Evolutionary conservation across 805 yeast genomes (phyloP), one percentile per base, ranked within the genome.

Genomic region (Allodekkera sacchari): DNA sequence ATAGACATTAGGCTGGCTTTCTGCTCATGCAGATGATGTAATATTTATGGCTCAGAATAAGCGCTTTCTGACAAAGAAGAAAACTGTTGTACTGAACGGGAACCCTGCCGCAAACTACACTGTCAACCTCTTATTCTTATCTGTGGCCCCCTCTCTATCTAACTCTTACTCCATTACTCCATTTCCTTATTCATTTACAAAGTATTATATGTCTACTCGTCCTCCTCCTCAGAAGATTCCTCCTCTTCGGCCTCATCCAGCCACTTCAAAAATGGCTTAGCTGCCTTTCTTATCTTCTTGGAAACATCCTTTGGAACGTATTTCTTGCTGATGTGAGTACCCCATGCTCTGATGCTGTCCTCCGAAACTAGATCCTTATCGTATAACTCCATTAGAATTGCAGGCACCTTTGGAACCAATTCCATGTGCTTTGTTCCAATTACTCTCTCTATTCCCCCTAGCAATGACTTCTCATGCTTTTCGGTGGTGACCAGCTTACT

Each of bases 401-500:
- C 85, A 43, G 97, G 92, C 33, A 89, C 71, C 32, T 62, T 48
- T 35, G 80, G 70, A 48, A 85, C 74, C 47, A 87, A 67, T 4
- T 50, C 63, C 25, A 81, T 83, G 47, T 83, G 76, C 50, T 78
- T 83, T 37, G 83, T 60, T 38, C 97, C 97, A 43, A 89, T 63
- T 54, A 83, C 75, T 56, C 97, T 80, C 67, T 92, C 99, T 45
- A 92, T 68, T 42, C 98, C 99, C 48, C 99, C 98, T 38, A 92
- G 68, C 46, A 92, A 74, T 8, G 95, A 84, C 63, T 76, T 81
- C 63, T 92, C 96, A 51, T 75, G 84, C 32, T 74, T 78, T 34
- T 65, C 66, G 32, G 74, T 58, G 28, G 76, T 65, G 42, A 87
- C 72, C 40, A 87, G 66, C 59, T 89, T 92, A 43, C 71, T 70